Conservation (phyloP, 2,329 filamentous ascomycete species). For the Pseudogymnoascus sp. region DNA sequence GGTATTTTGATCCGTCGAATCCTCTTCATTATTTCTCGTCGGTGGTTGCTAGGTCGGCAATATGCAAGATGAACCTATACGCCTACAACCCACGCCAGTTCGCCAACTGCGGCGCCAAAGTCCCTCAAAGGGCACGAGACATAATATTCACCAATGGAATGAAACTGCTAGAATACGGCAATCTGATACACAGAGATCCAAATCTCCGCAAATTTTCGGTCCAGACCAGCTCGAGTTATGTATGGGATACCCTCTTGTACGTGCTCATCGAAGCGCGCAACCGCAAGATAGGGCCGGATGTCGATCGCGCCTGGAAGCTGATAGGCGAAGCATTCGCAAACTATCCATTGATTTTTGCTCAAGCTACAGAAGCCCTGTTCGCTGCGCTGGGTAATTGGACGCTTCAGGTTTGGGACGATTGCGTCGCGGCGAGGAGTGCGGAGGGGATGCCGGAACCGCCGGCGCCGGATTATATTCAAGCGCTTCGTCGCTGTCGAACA, state of each 20-base stretch:
- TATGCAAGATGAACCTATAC: conserved; percentile 21
- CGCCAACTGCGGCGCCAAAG: conserved; percentile 13
- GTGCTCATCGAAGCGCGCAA: conserved; percentile 27
- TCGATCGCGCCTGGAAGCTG: conserved; percentile 25
- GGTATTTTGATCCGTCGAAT: conserved; percentile 31
- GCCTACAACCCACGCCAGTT: conserved; percentile 19
- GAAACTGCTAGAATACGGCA: conserved; percentile 22
- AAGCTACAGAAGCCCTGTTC: conserved; percentile 22
- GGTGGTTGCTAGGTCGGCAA: conserved; percentile 13
- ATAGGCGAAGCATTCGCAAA: conserved; percentile 22
- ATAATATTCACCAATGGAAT: conserved; percentile 20
- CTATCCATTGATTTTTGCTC: conserved; percentile 19
- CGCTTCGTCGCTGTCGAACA: conserved; percentile 19
- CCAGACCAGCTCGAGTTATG: conserved; percentile 24
- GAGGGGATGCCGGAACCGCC: conserved; percentile 18
- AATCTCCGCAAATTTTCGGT: conserved; percentile 24
- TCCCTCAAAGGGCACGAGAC: conserved; percentile 18
- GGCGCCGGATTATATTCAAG: conserved; percentile 20
- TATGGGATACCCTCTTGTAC: conserved; percentile 29
- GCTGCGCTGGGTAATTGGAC: conserved; percentile 26
- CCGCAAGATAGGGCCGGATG: conserved; percentile 23
- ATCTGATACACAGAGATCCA: conserved; percentile 16
- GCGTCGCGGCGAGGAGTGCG: conserved; percentile 18
- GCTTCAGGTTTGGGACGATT: conserved; percentile 24
- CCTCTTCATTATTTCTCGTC: conserved; percentile 18